Evolutionary conservation across 2,329 filamentous ascomycete genomes (phyloP).

Genomic region (Arachnomyces sp.): DNA sequence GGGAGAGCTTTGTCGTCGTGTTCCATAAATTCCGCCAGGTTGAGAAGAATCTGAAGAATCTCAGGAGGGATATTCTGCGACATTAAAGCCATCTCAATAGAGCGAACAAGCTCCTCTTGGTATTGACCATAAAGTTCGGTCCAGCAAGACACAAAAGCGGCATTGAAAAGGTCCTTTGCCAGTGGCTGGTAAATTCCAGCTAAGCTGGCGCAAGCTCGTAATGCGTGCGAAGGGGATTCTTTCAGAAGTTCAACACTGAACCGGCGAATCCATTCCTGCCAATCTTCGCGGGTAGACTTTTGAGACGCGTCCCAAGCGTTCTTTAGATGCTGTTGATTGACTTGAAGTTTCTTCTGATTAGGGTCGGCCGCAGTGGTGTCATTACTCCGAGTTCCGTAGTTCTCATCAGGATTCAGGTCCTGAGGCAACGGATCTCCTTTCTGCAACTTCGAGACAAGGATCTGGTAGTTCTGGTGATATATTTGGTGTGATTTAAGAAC

Average conservation of each 20-base stretch:
- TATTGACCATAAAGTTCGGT: conserved; percentile 95
- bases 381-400: conserved; percentile 68
- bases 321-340: conserved; percentile 96
- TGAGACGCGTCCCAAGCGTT: conserved; percentile 94
- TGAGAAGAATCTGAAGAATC: conserved; percentile 84
- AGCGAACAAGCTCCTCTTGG: conserved; percentile 90
- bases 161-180: conserved; percentile 92
- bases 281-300: conserved; percentile 96
- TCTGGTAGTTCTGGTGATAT: conserved; percentile 81
- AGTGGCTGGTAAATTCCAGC: conserved; percentile 87
- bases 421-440: conserved; percentile 93
- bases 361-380: conserved; percentile 77
- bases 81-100: conserved; percentile 90
- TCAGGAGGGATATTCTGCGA: conserved; percentile 95
- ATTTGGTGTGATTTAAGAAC: conserved; percentile 69
- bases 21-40: conserved; percentile 98
- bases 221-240: conserved; percentile 90
- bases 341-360: conserved; percentile 84
- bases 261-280: conserved; percentile 96
- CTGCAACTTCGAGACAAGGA: conserved; percentile 84
- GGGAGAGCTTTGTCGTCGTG: conserved; percentile 97
- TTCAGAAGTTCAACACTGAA: conserved; percentile 93
- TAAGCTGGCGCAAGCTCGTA: conserved; percentile 84
- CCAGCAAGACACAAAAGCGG: conserved; percentile 98
- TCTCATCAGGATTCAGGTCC: conserved; percentile 78